Conservation (phyloP, 306 rosid species). For the Fragaria vesca region DNA sequence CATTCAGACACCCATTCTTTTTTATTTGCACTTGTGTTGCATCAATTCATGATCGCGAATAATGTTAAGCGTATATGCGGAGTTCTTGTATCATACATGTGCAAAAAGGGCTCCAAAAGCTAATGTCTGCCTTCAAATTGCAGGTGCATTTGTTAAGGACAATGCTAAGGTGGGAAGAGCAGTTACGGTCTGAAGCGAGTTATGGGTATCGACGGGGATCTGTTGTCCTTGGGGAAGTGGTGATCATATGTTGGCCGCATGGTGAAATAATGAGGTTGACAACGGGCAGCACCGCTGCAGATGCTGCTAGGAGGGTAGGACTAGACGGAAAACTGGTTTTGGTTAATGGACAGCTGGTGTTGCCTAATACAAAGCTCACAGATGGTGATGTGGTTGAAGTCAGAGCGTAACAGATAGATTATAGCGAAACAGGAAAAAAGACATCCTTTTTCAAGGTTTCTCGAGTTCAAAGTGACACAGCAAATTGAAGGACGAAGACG, state of each 20-base stretch:
- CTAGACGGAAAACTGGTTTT: constrained; percentile 78
- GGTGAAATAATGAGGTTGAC: constrained; percentile 83
- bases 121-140: constrained; percentile 23
- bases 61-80: background rate
- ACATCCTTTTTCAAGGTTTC: background rate
- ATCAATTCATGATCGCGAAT: background rate
- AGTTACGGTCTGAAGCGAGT: constrained; percentile 73
- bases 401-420: constrained; percentile 46
- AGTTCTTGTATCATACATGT: background rate
- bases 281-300: constrained; percentile 92
- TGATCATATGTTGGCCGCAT: constrained; percentile 79
- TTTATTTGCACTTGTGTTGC: background rate
- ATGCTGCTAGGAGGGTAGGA: constrained; percentile 92
- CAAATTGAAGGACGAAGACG: background rate
- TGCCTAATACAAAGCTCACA: constrained; percentile 76
- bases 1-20: background rate
- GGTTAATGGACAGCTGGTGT: constrained; percentile 73
- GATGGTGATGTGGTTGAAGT: constrained; percentile 97
- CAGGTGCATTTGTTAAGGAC: constrained; percentile 76
- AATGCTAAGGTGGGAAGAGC: constrained; percentile 94
- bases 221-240: constrained; percentile 70
- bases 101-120: constrained; percentile 13
- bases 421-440: background rate
- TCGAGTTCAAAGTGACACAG: background rate
- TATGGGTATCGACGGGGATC: constrained; percentile 37